A percentile compares a stretch with the other conserved stretches of the same genome.
These are phyloP conservation scores for Leccinum aurantiacum DNA, from an alignment of 768 basidiomycete species.

Conservation along the genomic window DNA sequence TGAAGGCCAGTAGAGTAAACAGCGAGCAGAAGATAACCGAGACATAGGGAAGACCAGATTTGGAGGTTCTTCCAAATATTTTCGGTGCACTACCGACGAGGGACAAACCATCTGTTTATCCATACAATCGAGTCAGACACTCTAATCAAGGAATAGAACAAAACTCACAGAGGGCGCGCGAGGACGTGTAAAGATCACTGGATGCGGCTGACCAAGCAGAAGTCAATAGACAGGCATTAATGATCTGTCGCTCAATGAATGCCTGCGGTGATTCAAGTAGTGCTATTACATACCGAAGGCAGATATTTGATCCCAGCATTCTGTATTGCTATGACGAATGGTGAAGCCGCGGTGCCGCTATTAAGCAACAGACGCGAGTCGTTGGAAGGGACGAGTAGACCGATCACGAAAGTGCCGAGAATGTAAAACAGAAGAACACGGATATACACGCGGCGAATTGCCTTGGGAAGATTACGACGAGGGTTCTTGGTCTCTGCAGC, in stretches of 20 bases:
- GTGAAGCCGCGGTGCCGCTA: constrained; percentile 65
- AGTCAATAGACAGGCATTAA: constrained; percentile 80
- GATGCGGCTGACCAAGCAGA: constrained; percentile 93
- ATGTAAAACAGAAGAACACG: constrained; percentile 84
- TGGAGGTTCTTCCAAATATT: constrained; percentile 69
- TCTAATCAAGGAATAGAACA: not conserved
- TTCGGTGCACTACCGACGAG: constrained; percentile 77
- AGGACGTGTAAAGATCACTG: constrained; percentile 87
- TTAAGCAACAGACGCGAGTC: constrained; percentile 50
- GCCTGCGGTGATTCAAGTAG: constrained; percentile 8
- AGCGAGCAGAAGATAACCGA: constrained; percentile 66
- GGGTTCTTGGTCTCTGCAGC: constrained; percentile 93
- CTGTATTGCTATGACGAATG: constrained; percentile 89
- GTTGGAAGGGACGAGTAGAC: constrained; percentile 78
- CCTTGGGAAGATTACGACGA: constrained; percentile 58
- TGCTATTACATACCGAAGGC: constrained; percentile 58
- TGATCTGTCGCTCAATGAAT: constrained; percentile 46
- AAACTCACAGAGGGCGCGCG: constrained; percentile 75
- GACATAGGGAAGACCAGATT: constrained; percentile 73
- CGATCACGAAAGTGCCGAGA: constrained; percentile 69
- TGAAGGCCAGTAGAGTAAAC: constrained; percentile 77
- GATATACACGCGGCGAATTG: constrained; percentile 61
- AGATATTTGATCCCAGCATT: constrained; percentile 83
- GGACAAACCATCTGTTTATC: constrained; percentile 70
- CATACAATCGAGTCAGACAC: not conserved